Evolutionary conservation across 129 eudicot genomes (phyloP), one percentile per base, ranked within the genome.

Genomic region (Escallonia rubra): DNA sequence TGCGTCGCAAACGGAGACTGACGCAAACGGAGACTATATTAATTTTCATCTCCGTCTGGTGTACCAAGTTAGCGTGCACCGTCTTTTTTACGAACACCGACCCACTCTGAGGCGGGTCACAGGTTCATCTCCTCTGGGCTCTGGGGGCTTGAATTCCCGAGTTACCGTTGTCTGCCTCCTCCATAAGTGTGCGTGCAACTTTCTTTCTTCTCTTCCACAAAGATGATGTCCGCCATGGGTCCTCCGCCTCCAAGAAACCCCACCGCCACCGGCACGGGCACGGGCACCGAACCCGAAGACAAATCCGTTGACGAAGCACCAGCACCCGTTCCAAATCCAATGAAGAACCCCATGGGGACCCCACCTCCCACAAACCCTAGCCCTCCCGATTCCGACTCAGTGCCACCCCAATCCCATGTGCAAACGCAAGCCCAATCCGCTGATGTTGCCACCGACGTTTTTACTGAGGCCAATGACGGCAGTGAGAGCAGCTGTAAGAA

Each of bases 191-290:
- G 1, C 34, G 34, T 23, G 34, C 34, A 23, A 1, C 34, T 23
- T 23, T 23, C 34, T 23, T 23, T 23, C 34, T 23, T 23, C 34
- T 23, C 34, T 23, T 23, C 34, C 34, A 23, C 76, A 59, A 74
- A 59, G 23, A 90, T 90, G 97, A 80, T 86, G 61, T 57, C 86
- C 46, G 74, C 64, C 70, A 90, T 87, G 97, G 85, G 80, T 16
- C 96, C 96, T 46, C 96, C 94, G 9, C 91, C 91, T 6, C 85
- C 96, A 47, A 79, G 78, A 57, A 76, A 57, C 82, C 74, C 82
- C 34, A 66, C 75, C 74, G 38, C 81, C 78, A 14, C 74, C 67
- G 53, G 34, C 48, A 49, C 23, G 1, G 75, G 73, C 77, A 44
- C 75, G 1, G 75, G 73, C 77, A 44, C 75, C 67, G 39, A 34